Conservation (phyloP, 192 early-diverging fungal species). For the Anaeromyces robustus region DNA sequence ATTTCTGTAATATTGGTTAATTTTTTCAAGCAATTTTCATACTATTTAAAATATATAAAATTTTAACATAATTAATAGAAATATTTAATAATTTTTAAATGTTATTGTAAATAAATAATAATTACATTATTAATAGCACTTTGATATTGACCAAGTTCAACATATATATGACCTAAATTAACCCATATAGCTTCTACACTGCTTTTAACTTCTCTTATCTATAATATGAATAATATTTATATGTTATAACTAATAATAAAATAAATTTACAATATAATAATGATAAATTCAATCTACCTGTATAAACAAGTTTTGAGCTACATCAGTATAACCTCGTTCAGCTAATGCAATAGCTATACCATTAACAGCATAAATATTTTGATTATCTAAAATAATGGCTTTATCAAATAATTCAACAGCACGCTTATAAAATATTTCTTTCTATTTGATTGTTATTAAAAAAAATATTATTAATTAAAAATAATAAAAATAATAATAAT, state of each 20-base stretch:
- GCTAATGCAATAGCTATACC: conserved; percentile 74
- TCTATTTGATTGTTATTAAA: neutral
- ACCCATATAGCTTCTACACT: conserved; percentile 33
- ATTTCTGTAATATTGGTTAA: conserved; percentile 25
- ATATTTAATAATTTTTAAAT: too few relatives aligned
- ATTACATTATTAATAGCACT: conserved; percentile 57
- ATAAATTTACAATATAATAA: neutral
- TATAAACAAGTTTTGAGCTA: conserved; percentile 50
- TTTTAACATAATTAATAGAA: too few relatives aligned
- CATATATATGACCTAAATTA: conserved; percentile 62
- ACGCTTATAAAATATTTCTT: conserved; percentile 35
- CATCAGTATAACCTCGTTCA: conserved; percentile 37
- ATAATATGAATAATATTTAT: too few relatives aligned
- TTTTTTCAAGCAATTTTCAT: conserved; percentile 43
- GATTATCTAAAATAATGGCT: conserved; percentile 44
- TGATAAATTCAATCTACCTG: conserved; percentile 14
- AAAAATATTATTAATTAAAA: too few relatives aligned
- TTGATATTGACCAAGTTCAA: conserved; percentile 56
- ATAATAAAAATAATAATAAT: too few relatives aligned
- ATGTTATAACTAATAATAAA: conserved; percentile 1
- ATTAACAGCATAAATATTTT: conserved; percentile 63
- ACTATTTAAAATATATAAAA: conserved; percentile 18
- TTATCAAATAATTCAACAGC: conserved; percentile 71
- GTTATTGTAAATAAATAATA: too few relatives aligned
- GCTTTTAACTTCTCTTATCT: conserved; percentile 34